A percentile compares a stretch with the other conserved stretches of the same genome.
phyloP scores from a whole-genome alignment of 2,329 filamentous ascomycete genomes.

The Trichoderma sp. region DNA sequence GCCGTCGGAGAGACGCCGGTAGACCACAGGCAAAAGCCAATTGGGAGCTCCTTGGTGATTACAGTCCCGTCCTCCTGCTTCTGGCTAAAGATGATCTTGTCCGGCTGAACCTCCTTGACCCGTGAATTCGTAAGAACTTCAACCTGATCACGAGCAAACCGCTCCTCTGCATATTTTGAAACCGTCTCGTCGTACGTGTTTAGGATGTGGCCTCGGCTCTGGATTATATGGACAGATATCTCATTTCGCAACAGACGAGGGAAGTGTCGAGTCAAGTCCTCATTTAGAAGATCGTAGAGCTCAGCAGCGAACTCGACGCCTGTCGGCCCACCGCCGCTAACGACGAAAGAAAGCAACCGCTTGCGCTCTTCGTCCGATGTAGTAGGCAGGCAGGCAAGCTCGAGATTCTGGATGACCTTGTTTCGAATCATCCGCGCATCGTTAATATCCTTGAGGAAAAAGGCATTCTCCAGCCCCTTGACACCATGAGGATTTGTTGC shows the following conservation, averaged over 20 bases:
- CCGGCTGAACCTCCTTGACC: constrained; percentile 80
- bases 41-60: constrained; percentile 88
- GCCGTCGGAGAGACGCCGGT: constrained; percentile 88
- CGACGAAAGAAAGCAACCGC: constrained; percentile 88
- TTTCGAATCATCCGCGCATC: constrained; percentile 90
- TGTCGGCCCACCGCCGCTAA: constrained; percentile 91
- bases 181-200: constrained; percentile 98
- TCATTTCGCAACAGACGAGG: constrained; percentile 91
- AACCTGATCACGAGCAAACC: constrained; percentile 87
- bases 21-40: constrained; percentile 96
- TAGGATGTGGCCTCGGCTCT: constrained; percentile 89
- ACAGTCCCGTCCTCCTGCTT: constrained; percentile 68
- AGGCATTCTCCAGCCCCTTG: constrained; percentile 87
- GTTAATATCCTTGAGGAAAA: constrained; percentile 92
- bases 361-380: constrained; percentile 84
- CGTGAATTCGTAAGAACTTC: constrained; percentile 90
- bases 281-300: constrained; percentile 92
- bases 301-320: constrained; percentile 98
- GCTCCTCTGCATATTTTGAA: constrained; percentile 85
- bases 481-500: constrained; percentile 94
- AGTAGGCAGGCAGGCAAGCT: constrained; percentile 87
- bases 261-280: constrained; percentile 81
- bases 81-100: constrained; percentile 88
- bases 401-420: constrained; percentile 82
- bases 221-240: constrained; percentile 95